These are phyloP conservation scores for Hemileia vastatrix DNA, from an alignment of 1,284 basidiomycete genomes.

Conservation along the genomic window DNA sequence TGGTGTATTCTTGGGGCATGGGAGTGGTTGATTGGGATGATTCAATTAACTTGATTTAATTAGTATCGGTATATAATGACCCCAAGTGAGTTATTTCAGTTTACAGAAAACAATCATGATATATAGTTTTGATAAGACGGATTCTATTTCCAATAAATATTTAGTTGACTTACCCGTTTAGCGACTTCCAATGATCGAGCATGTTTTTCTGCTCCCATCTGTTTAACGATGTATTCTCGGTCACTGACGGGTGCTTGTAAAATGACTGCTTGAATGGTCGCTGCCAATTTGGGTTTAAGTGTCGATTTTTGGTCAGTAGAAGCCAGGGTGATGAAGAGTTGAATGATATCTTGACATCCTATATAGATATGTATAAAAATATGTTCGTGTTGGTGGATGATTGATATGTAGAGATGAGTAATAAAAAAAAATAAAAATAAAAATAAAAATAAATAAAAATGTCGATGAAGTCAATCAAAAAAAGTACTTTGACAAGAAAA, in stretches of 20 bases:
- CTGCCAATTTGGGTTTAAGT: too few species aligned
- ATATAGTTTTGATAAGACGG: not conserved
- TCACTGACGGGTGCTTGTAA: slow-evolving; percentile 22
- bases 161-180: not conserved
- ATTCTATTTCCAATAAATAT: not conserved
- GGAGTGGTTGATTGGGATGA: slow-evolving; percentile 1
- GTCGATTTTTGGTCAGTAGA: too few species aligned
- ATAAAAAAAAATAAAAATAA: not conserved
- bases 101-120: not conserved
- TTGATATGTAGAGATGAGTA: too few species aligned
- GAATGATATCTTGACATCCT: slow-evolving; percentile 22
- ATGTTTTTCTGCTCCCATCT: slow-evolving; percentile 2
- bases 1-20: slow-evolving; percentile 11
- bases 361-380: too few species aligned
- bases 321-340: slow-evolving; percentile 4
- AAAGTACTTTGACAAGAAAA: not conserved
- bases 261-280: slow-evolving; percentile 2
- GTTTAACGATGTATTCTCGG: slow-evolving; percentile 19
- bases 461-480: not conserved
- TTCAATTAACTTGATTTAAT: slow-evolving; percentile 1
- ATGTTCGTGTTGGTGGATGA: too few species aligned
- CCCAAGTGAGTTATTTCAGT: too few species aligned
- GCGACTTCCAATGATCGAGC: slow-evolving; percentile 3
- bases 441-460: not conserved
- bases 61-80: too few species aligned